Conservation (phyloP, 306 rosid species). For the Cucumis sativus region DNA sequence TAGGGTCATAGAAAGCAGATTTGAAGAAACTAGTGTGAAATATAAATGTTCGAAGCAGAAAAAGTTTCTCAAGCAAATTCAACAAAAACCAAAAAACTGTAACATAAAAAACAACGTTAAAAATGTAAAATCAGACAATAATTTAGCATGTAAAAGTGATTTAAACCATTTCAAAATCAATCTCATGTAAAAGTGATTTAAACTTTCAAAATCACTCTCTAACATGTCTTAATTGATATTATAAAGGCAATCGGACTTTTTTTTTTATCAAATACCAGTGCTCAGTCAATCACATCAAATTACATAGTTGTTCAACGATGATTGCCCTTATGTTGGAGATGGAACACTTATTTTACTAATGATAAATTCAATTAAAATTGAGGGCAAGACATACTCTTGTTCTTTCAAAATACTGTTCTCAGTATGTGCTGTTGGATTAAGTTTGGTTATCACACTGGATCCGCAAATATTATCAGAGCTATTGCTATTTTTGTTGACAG, state of each 20-base stretch:
- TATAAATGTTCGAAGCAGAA: neutral
- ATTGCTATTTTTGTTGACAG: slow-evolving; percentile 8
- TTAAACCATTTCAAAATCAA: too few species aligned
- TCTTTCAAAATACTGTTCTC: slow-evolving; percentile 18
- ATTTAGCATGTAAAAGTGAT: too few species aligned
- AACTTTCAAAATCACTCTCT: too few species aligned
- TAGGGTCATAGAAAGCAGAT: neutral
- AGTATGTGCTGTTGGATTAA: slow-evolving; percentile 23
- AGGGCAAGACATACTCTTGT: slow-evolving; percentile 42
- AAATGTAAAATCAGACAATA: too few species aligned
- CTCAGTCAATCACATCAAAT: neutral
- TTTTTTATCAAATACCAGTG: neutral
- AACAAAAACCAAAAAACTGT: neutral
- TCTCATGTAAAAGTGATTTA: too few species aligned
- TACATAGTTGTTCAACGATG: neutral
- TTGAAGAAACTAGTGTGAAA: neutral
- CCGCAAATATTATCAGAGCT: slow-evolving; percentile 5
- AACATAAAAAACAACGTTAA: too few species aligned
- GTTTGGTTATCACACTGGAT: slow-evolving; percentile 33
- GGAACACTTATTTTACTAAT: neutral
- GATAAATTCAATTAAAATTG: neutral
- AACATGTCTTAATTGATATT: too few species aligned
- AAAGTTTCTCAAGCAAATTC: neutral
- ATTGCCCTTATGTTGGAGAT: neutral
- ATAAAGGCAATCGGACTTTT: neutral